These are phyloP conservation scores for Metschnikowia bowlesiae DNA, from an alignment of 805 yeast species.

Conservation along the genomic window DNA sequence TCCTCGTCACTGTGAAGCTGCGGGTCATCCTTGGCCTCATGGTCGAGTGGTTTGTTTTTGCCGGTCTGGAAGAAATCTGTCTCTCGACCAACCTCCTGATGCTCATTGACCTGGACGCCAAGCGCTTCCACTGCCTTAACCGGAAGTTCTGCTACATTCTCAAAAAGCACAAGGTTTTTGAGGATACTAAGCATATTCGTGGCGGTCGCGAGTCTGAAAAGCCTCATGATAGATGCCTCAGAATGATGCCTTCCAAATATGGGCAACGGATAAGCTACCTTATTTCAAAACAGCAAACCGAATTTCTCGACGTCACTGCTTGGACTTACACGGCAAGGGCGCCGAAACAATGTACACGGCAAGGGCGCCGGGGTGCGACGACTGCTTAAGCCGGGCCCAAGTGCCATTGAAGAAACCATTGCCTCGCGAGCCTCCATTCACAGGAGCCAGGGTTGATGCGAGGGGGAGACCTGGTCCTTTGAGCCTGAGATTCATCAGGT, in stretches of 20 bases:
- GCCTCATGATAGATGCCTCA: too few species aligned
- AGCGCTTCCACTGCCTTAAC: conserved; percentile 73
- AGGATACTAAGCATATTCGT: conserved; percentile 31
- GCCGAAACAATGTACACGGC: conserved; percentile 22
- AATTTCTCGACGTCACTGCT: too few species aligned
- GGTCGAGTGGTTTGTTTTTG: background rate
- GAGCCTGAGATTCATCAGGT: too few species aligned
- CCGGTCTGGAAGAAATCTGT: conserved; percentile 68
- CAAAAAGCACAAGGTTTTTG: conserved; percentile 53
- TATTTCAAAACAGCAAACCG: too few species aligned
- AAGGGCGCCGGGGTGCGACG: conserved; percentile 81
- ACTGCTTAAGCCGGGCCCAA: conserved; percentile 43
- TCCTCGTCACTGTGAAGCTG: background rate
- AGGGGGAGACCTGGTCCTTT: background rate
- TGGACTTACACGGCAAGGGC: too few species aligned
- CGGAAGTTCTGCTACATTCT: conserved; percentile 64
- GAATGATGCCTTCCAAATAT: too few species aligned
- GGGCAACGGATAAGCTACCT: too few species aligned
- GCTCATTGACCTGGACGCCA: conserved; percentile 83
- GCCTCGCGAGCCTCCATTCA: background rate
- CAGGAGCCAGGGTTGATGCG: too few species aligned
- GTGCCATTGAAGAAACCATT: background rate
- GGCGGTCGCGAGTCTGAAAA: too few species aligned
- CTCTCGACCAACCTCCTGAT: conserved; percentile 65
- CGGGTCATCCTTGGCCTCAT: too few species aligned